Evolutionary conservation across 306 rosid species (phyloP).

Genomic region (Quercus berberidifolia): DNA sequence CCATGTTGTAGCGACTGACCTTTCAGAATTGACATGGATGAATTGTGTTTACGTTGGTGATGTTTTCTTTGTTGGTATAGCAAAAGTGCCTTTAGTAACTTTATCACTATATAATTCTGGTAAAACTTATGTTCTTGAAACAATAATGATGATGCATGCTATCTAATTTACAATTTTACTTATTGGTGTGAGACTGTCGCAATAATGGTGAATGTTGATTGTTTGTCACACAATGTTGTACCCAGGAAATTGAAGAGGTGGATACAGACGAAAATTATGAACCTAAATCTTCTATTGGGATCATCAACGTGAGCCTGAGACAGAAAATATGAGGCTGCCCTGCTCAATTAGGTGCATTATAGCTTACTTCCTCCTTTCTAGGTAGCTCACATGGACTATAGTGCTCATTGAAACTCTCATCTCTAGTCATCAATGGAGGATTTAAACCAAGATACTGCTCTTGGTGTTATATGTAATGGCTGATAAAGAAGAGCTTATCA

Average conservation of each 20-base stretch:
- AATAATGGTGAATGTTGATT: neutral
- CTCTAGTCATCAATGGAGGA: neutral
- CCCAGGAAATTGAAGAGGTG: conserved; percentile 84
- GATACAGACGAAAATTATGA: conserved; percentile 92
- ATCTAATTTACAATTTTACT: neutral
- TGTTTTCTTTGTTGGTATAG: neutral
- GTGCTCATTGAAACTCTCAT: neutral
- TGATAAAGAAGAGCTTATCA: neutral
- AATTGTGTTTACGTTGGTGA: neutral
- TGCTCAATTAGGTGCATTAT: neutral
- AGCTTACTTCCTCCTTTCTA: neutral
- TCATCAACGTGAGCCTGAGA: conserved; percentile 60
- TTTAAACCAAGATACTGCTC: neutral
- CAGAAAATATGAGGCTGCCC: conserved; percentile 40
- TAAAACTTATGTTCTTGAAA: neutral
- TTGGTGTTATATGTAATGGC: neutral
- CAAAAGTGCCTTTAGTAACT: neutral
- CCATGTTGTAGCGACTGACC: neutral
- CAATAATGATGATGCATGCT: neutral
- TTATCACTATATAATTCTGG: neutral
- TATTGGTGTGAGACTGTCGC: neutral
- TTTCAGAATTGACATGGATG: neutral
- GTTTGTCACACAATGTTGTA: neutral
- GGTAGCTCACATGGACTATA: too few species aligned
- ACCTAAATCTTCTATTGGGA: conserved; percentile 69